Evolutionary conservation across 129 eudicot species (phyloP).

Genomic region (Glebionis coronaria): DNA sequence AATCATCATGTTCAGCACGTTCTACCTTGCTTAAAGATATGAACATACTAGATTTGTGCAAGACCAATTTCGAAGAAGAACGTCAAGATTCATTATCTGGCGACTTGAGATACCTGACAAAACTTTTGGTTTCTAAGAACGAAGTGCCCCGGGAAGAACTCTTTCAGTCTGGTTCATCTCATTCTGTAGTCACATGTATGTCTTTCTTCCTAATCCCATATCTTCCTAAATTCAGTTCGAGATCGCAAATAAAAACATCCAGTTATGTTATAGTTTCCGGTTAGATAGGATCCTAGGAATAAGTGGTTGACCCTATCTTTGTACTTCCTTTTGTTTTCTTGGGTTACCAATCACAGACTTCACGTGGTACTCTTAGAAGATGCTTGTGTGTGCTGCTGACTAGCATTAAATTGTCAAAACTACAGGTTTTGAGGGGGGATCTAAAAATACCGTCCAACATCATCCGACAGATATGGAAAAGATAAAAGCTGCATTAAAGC

Average conservation of each 20-base stretch:
- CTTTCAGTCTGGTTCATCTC: neutral
- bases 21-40: neutral
- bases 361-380: neutral
- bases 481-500: neutral
- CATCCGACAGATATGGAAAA: neutral
- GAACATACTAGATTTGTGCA: neutral
- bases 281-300: neutral
- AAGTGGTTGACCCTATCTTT: neutral
- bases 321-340: neutral
- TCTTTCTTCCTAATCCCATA: neutral
- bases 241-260: neutral
- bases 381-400: neutral
- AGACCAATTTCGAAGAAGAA: neutral
- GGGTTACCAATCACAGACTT: too few relatives aligned
- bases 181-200: neutral
- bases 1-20: neutral
- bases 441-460: too few relatives aligned
- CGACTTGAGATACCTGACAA: conserved; percentile 3
- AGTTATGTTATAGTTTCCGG: too few relatives aligned
- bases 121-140: neutral
- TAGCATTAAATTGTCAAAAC: neutral
- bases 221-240: neutral
- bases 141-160: neutral
- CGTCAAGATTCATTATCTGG: neutral
- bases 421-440: neutral